Percentiles rank a stretch among this genome's conserved stretches.
phyloP scores from a whole-genome alignment of 2,329 filamentous ascomycete genomes.

The Aureobasidium sp. region DNA sequence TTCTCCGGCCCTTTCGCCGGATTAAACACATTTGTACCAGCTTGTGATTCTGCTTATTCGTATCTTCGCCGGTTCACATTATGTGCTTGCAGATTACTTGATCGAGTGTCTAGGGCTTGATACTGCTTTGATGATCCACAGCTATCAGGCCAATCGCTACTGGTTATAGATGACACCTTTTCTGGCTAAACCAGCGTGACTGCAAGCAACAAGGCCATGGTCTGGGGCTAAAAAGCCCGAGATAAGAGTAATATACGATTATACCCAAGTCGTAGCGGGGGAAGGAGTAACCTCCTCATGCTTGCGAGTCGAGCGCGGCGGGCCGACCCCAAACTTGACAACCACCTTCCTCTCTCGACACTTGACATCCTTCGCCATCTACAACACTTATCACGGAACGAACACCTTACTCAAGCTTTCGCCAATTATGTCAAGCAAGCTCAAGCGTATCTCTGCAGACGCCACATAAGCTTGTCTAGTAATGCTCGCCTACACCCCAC shows the following conservation, averaged over 20 bases:
- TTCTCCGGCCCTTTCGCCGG: neutral
- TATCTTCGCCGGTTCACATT: too few relatives aligned
- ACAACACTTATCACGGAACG: neutral
- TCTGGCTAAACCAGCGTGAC: neutral
- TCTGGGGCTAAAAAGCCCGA: too few relatives aligned
- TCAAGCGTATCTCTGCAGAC: neutral
- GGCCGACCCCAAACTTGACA: neutral
- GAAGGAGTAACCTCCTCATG: neutral
- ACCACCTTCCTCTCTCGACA: conserved; percentile 8
- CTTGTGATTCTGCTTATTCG: neutral
- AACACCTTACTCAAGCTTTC: conserved; percentile 9
- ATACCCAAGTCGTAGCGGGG: too few relatives aligned
- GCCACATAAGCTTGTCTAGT: neutral
- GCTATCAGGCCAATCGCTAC: conserved; percentile 10
- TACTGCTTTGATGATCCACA: neutral
- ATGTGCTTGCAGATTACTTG: conserved; percentile 1
- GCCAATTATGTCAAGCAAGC: neutral
- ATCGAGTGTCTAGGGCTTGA: neutral
- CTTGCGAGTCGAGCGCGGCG: conserved; percentile 1
- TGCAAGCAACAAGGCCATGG: too few relatives aligned
- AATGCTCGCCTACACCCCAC: neutral
- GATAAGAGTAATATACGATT: too few relatives aligned
- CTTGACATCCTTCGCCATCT: neutral
- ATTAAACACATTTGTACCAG: neutral
- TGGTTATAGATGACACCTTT: neutral